Evolutionary conservation across 768 basidiomycete species (phyloP).

Genomic region (Agrocybe pediades): DNA sequence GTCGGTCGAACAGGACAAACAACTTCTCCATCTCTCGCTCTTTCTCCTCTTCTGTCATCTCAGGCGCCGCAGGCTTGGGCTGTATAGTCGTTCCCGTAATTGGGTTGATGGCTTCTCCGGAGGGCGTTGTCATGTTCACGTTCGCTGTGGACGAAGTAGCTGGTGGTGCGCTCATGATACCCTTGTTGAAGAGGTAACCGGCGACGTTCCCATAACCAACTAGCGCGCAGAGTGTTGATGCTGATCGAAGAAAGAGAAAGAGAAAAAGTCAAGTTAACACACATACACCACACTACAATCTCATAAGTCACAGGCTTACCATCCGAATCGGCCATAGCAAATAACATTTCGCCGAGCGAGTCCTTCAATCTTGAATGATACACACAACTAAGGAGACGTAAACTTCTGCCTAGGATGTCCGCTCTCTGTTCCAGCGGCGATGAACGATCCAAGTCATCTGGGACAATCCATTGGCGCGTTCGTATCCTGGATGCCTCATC

Average conservation of each 20-base stretch:
- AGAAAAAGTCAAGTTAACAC: slow-evolving; percentile 4
- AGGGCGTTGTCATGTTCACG: slow-evolving; percentile 33
- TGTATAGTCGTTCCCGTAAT: slow-evolving; percentile 78
- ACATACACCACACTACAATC: no score
- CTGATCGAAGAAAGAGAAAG: slow-evolving; percentile 35
- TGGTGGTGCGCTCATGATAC: slow-evolving; percentile 61
- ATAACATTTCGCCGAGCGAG: slow-evolving; percentile 86
- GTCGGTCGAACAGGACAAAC: slow-evolving; percentile 87
- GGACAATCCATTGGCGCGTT: slow-evolving; percentile 71
- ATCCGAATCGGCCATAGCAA: slow-evolving; percentile 79
- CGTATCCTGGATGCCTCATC: slow-evolving; percentile 58
- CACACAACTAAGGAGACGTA: slow-evolving; percentile 75
- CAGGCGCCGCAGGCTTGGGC: slow-evolving; percentile 36
- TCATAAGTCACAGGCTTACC: no score
- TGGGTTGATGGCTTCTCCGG: slow-evolving; percentile 66
- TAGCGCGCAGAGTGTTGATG: slow-evolving; percentile 69
- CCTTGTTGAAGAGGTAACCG: slow-evolving; percentile 92
- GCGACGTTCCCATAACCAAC: slow-evolving; percentile 97
- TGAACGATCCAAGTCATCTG: slow-evolving; percentile 79
- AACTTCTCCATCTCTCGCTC: slow-evolving; percentile 91
- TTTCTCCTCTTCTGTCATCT: slow-evolving; percentile 96
- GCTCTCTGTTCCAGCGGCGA: slow-evolving; percentile 70
- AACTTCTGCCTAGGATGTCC: slow-evolving; percentile 75
- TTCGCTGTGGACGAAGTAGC: slow-evolving; percentile 27
- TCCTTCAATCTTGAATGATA: slow-evolving; percentile 75